Conservation (phyloP, 1,284 basidiomycete species). For the Chalciporus sp. region DNA sequence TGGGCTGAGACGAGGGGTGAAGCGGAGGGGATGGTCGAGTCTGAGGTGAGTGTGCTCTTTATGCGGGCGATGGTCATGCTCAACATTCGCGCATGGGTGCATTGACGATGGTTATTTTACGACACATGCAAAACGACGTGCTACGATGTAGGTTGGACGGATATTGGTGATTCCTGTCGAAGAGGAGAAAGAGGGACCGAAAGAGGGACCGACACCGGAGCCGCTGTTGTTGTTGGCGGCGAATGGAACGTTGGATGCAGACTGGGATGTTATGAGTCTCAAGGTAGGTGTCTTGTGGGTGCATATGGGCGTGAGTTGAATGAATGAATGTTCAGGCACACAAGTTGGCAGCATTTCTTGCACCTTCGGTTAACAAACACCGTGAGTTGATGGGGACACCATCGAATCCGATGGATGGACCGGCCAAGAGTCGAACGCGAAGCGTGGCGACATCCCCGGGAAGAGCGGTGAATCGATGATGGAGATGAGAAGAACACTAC, state of each 20-base stretch:
- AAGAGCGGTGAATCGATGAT: slow-evolving; percentile 20
- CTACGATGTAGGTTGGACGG: slow-evolving; percentile 56
- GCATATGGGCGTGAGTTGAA: slow-evolving; percentile 3
- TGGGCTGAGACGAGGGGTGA: slow-evolving; percentile 70
- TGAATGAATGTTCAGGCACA: slow-evolving; percentile 46
- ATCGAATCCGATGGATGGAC: slow-evolving; percentile 12
- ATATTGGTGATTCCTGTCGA: slow-evolving; percentile 68
- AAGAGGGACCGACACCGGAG: slow-evolving; percentile 34
- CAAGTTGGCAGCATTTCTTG: slow-evolving; percentile 48
- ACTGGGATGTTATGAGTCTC: slow-evolving; percentile 62
- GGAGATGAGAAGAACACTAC: neutral
- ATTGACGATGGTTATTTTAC: slow-evolving; percentile 6
- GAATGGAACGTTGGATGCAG: slow-evolving; percentile 57
- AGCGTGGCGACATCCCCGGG: slow-evolving; percentile 35
- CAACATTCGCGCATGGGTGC: neutral
- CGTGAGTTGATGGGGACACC: slow-evolving; percentile 28
- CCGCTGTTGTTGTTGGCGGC: slow-evolving; percentile 70
- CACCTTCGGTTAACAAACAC: slow-evolving; percentile 44
- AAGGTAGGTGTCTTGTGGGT: slow-evolving; percentile 48
- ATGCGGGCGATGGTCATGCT: too few species aligned
- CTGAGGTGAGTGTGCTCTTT: slow-evolving; percentile 53
- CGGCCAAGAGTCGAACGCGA: slow-evolving; percentile 28
- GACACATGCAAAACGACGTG: neutral
- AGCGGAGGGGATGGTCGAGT: slow-evolving; percentile 62
- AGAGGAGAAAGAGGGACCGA: slow-evolving; percentile 32